Evolutionary conservation across 2,329 filamentous ascomycete genomes (phyloP), one percentile per base, ranked within the genome.

Genomic region (Drechmeria coniospora): DNA sequence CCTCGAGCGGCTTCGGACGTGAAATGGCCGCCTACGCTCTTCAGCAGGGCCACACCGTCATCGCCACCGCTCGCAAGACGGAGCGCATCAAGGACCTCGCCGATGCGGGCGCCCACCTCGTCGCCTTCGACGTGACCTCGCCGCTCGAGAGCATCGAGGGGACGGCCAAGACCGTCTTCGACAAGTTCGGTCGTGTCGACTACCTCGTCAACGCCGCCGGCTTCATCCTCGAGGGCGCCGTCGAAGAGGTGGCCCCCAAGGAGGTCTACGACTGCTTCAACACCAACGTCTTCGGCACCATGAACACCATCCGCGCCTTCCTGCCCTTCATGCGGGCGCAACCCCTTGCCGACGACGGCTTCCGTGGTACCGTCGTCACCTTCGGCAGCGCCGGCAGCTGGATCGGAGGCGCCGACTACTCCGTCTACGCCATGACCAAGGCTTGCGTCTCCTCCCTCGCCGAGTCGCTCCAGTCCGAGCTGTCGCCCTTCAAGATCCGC

Each of bases 261-360:
- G 56, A 61, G 33, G 38, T 54, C 15, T 46, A 45, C 8, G 41
- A 47, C 3, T 36, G 43, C 8, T 67, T 65, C 42, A 54, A 62
- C 39, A 65, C 63, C 18, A 71, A 72, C 31, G 60, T 71, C 17
- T 63, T 69, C 34, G 66, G 65, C 3, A 44, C 51, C 6, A 42
- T 66, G 28, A 65, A 61, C 31, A 53, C 65, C 1, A 53, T 57
- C 16, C 56, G 59, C 5, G 60, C 63, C 0, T 56, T 65, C 4
- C 37, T 65, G 0, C 61, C 62, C 0, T 49, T 60, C 4, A 49
- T 72, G 31, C 57, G 65, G 9, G 45, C 42, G 8, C 52, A 55
- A 29, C 21, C 33, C 1, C 2, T 42, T 4, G 45, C 41, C 0
- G 47, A 43, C 3, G 32, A 38, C 17, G 46, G 38, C 0, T 29